Conservation (phyloP, 495 filamentous ascomycete species). For the Penicillium subrubescens region DNA sequence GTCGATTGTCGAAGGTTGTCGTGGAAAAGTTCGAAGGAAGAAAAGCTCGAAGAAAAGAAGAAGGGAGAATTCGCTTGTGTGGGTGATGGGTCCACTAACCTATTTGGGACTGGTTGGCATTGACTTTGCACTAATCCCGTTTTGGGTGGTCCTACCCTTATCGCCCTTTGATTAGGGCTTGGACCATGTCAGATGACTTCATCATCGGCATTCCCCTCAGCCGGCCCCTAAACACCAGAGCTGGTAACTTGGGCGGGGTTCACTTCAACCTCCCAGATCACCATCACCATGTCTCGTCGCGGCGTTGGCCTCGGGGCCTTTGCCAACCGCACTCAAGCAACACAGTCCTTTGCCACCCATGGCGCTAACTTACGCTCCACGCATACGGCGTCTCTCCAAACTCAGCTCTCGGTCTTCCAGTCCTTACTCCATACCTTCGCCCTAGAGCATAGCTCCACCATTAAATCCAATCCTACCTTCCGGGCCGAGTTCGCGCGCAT, state of each 20-base stretch:
- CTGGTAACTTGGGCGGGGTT: not conserved
- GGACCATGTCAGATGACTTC: slow-evolving; percentile 16
- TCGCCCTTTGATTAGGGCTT: slow-evolving; percentile 28
- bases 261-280: not conserved
- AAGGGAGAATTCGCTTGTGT: slow-evolving; percentile 43
- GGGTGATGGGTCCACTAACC: slow-evolving; percentile 27
- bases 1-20: slow-evolving; percentile 45
- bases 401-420: slow-evolving; percentile 94
- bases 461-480: slow-evolving; percentile 91
- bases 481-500: slow-evolving; percentile 97
- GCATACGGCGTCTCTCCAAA: slow-evolving; percentile 80
- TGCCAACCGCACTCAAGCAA: slow-evolving; percentile 75
- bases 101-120: not conserved
- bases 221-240: slow-evolving; percentile 2
- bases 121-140: not conserved
- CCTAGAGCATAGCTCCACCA: slow-evolving; percentile 90
- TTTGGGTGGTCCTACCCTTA: slow-evolving; percentile 26
- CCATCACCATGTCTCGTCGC: slow-evolving; percentile 51
- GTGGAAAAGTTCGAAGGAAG: slow-evolving; percentile 34
- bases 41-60: slow-evolving; percentile 22
- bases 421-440: slow-evolving; percentile 91
- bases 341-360: slow-evolving; percentile 84
- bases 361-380: slow-evolving; percentile 78
- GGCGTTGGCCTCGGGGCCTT: slow-evolving; percentile 93
- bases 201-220: slow-evolving; percentile 3